Evolutionary conservation across 78 protist species (phyloP).

Genomic region (Dictyostelium firmibasis): DNA sequence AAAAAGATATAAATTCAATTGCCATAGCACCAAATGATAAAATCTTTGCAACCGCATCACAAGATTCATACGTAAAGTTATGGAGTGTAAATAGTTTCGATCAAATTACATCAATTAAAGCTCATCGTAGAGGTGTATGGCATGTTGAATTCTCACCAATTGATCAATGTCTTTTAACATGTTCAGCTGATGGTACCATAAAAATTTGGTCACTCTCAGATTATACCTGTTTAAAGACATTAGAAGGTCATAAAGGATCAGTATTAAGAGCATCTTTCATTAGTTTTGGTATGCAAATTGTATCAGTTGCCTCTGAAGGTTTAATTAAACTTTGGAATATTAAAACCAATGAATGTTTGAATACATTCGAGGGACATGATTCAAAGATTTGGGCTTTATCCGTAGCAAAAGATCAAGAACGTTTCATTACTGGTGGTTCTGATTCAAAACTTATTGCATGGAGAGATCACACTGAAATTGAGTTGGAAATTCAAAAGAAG

Average conservation of each 20-base stretch:
- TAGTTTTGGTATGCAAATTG: constrained; percentile 88
- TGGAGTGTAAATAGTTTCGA: constrained; percentile 69
- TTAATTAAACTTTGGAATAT: constrained; percentile 93
- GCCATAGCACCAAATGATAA: constrained; percentile 94
- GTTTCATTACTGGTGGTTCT: constrained; percentile 88
- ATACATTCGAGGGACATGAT: constrained; percentile 90
- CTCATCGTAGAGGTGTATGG: constrained; percentile 96
- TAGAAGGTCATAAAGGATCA: constrained; percentile 93
- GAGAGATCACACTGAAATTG: constrained; percentile 79
- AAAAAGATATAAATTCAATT: constrained; percentile 93
- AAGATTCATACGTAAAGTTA: constrained; percentile 87
- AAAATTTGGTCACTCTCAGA: constrained; percentile 90
- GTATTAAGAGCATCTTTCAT: constrained; percentile 86
- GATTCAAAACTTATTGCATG: constrained; percentile 85
- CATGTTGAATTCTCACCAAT: constrained; percentile 90
- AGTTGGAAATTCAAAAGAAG: constrained; percentile 38
- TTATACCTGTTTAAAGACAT: constrained; percentile 89
- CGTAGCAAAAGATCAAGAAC: constrained; percentile 50
- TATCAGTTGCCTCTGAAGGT: constrained; percentile 89
- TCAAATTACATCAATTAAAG: constrained; percentile 67
- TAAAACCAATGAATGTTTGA: constrained; percentile 91
- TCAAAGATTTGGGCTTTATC: constrained; percentile 92
- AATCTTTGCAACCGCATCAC: constrained; percentile 94
- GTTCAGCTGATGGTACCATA: constrained; percentile 88
- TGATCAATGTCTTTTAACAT: constrained; percentile 88